These are phyloP conservation scores for Coemansia sp. DNA, from an alignment of 192 early-diverging fungal genomes.

Conservation along the genomic window DNA sequence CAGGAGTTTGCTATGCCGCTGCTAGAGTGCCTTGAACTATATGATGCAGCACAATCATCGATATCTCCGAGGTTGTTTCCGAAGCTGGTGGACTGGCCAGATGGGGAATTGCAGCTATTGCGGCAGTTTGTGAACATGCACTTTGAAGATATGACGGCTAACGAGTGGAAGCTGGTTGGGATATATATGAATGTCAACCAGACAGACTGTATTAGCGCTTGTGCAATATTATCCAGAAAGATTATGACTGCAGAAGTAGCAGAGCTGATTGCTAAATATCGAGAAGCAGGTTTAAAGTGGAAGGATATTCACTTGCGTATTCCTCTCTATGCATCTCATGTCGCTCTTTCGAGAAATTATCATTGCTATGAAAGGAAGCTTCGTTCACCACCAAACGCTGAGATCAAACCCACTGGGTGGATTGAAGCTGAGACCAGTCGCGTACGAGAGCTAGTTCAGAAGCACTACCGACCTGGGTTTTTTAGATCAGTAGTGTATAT, in stretches of 20 bases:
- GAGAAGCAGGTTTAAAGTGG: background rate
- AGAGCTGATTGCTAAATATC: background rate
- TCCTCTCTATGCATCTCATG: background rate
- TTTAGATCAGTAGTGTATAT: too few relatives aligned
- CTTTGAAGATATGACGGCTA: background rate
- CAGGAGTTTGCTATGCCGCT: too few relatives aligned
- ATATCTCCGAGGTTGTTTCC: background rate
- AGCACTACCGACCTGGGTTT: background rate
- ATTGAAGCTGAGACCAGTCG: background rate
- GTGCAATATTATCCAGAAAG: background rate
- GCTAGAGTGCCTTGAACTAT: conserved; percentile 1
- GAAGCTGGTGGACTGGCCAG: background rate
- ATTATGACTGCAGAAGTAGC: background rate
- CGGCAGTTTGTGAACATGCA: background rate
- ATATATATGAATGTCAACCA: background rate
- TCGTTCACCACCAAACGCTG: too few relatives aligned
- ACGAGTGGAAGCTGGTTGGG: background rate
- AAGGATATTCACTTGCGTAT: background rate
- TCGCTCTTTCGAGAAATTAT: too few relatives aligned
- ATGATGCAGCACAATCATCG: background rate
- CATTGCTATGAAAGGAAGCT: too few relatives aligned
- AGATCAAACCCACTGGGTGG: background rate
- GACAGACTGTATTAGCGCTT: background rate
- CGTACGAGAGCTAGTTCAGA: background rate
- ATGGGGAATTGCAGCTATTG: background rate